phyloP scores from a whole-genome alignment of 208 protist species.

The Trichomonas vaginalis region DNA sequence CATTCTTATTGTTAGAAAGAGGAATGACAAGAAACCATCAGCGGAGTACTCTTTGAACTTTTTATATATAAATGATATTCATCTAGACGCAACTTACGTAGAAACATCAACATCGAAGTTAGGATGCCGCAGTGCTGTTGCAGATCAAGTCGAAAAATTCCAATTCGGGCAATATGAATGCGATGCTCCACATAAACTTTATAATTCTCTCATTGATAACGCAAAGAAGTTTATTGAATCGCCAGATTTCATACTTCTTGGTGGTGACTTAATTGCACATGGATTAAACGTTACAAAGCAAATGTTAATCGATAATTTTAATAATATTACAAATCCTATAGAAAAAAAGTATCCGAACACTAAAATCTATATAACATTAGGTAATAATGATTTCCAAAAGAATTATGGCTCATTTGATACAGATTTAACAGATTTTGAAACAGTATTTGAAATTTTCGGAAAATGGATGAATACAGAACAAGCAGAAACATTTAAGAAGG shows the following conservation, averaged over 20 bases:
- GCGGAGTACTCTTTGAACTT: too few species aligned
- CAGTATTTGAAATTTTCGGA: background rate
- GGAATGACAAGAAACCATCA: too few species aligned
- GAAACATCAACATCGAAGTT: background rate
- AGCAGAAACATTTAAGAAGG: background rate
- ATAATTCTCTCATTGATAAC: background rate
- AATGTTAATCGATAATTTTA: background rate
- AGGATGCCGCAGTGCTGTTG: background rate
- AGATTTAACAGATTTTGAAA: background rate
- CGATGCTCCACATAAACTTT: background rate
- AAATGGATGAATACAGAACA: background rate
- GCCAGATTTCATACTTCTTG: background rate
- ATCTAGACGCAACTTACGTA: background rate
- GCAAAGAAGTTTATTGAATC: background rate
- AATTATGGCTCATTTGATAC: background rate
- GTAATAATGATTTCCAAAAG: background rate
- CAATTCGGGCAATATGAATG: background rate
- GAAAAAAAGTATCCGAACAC: background rate
- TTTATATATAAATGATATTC: background rate
- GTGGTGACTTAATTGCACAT: background rate
- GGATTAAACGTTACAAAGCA: background rate
- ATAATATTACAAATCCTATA: background rate
- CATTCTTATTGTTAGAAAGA: too few species aligned
- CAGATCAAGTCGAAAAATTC: background rate
- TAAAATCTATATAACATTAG: background rate